Evolutionary conservation across 2,329 filamentous ascomycete species (phyloP).

Genomic region (Coniella vitis): DNA sequence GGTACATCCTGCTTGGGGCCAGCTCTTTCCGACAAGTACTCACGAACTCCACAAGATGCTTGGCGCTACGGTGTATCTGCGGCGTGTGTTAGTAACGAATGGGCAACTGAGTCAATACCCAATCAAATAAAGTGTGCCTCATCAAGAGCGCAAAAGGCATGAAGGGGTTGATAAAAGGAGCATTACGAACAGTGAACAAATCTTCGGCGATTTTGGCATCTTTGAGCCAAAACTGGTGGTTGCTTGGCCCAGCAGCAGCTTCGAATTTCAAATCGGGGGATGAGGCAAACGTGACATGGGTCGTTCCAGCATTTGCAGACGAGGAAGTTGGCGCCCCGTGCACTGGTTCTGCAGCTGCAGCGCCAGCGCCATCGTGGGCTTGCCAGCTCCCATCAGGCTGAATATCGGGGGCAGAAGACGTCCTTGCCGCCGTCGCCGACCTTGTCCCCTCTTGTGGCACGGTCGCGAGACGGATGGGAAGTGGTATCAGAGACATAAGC

Average conservation of each 20-base stretch:
- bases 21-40: conserved; percentile 2
- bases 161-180: not conserved
- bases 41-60: conserved; percentile 14
- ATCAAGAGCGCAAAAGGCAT: not conserved
- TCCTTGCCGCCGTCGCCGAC: too few relatives aligned
- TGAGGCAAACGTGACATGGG: not conserved
- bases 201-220: conserved; percentile 17
- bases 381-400: not conserved
- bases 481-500: conserved; percentile 9
- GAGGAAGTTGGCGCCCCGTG: not conserved
- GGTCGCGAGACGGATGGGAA: conserved; percentile 10
- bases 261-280: not conserved
- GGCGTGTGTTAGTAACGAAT: not conserved
- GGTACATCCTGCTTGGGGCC: not conserved
- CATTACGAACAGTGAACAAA: conserved; percentile 15
- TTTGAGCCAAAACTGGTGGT: conserved; percentile 17
- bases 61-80: conserved; percentile 17
- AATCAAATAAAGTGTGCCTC: too few relatives aligned
- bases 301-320: not conserved
- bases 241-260: not conserved
- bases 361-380: not conserved
- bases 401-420: not conserved
- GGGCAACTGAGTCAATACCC: too few relatives aligned
- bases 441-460: conserved; percentile 1
- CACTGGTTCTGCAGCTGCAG: too few relatives aligned